Percentiles rank a stretch among this genome's conserved stretches.
These are phyloP conservation scores for Chlorella sorokiniana DNA, from an alignment of 139 green algal genomes.

Conservation along the genomic window DNA sequence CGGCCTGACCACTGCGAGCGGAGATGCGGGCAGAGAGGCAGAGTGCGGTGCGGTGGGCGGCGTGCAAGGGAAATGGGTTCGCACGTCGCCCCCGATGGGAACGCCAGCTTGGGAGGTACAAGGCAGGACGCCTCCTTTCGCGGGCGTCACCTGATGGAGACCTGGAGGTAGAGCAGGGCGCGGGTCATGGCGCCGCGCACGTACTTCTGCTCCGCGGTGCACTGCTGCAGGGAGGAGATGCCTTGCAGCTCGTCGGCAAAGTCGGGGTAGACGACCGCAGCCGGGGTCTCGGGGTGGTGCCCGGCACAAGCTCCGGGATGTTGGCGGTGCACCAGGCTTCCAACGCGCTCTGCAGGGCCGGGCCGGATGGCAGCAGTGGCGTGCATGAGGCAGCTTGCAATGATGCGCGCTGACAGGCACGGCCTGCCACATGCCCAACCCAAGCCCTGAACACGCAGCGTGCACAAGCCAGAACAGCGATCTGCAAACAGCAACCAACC, in stretches of 20 bases:
- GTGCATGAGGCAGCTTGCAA: no score
- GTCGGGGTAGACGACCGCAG: neutral
- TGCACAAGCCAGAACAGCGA: no score
- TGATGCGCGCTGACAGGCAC: no score
- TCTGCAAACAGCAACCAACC: no score
- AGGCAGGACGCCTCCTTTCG: no score
- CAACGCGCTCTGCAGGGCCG: neutral
- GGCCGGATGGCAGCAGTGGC: no score
- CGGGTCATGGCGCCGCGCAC: constrained; percentile 75
- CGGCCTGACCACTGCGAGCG: constrained; percentile 69
- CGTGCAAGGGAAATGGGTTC: neutral
- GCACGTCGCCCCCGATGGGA: no score
- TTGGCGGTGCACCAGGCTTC: neutral
- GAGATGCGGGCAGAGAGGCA: constrained; percentile 52
- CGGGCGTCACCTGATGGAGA: constrained; percentile 31
- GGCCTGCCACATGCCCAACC: no score
- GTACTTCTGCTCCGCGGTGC: constrained; percentile 74
- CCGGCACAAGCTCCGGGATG: neutral
- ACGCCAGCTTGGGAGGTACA: no score
- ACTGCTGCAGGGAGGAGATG: constrained; percentile 61
- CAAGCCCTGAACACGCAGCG: no score
- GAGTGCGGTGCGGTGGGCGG: neutral
- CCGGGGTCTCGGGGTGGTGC: neutral
- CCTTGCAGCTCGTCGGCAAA: neutral
- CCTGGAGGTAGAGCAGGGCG: constrained; percentile 73